These are phyloP conservation scores for Zygotorulaspora florentina DNA, from an alignment of 805 yeast genomes.

Conservation along the genomic window DNA sequence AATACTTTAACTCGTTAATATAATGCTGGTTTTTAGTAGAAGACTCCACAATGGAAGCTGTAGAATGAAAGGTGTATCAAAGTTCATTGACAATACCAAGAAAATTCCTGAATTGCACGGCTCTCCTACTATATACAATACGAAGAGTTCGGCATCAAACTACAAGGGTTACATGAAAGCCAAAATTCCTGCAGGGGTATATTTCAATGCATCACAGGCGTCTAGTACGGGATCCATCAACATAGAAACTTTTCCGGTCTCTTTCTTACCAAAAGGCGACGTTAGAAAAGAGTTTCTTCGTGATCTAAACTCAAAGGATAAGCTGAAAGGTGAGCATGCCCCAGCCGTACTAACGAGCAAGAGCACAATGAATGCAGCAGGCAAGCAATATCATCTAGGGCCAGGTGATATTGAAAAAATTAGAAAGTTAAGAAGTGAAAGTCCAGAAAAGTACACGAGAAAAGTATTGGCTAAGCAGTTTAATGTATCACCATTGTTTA, in stretches of 20 bases:
- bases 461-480: conserved; percentile 57
- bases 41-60: conserved; percentile 12
- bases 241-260: conserved; percentile 55
- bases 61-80: conserved; percentile 14
- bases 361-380: conserved; percentile 19
- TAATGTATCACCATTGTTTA: conserved; percentile 47
- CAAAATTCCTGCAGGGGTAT: conserved; percentile 53
- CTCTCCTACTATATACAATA: conserved; percentile 49
- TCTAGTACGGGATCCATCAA: conserved; percentile 47
- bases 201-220: conserved; percentile 61
- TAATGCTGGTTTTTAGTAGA: conserved; percentile 14
- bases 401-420: conserved; percentile 58
- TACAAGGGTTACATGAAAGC: conserved; percentile 44
- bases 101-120: conserved; percentile 23
- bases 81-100: conserved; percentile 12
- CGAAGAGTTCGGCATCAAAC: conserved; percentile 59
- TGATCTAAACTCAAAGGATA: conserved; percentile 27
- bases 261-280: conserved; percentile 61
- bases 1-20: not conserved
- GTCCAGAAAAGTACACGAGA: conserved; percentile 64
- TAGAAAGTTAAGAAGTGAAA: conserved; percentile 46
- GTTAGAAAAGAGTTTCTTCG: conserved; percentile 45
- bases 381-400: conserved; percentile 51
- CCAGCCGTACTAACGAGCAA: conserved; percentile 38
- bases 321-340: conserved; percentile 37